These are phyloP conservation scores for Candida coleopterorum DNA, from an alignment of 805 yeast genomes.

Conservation along the genomic window DNA sequence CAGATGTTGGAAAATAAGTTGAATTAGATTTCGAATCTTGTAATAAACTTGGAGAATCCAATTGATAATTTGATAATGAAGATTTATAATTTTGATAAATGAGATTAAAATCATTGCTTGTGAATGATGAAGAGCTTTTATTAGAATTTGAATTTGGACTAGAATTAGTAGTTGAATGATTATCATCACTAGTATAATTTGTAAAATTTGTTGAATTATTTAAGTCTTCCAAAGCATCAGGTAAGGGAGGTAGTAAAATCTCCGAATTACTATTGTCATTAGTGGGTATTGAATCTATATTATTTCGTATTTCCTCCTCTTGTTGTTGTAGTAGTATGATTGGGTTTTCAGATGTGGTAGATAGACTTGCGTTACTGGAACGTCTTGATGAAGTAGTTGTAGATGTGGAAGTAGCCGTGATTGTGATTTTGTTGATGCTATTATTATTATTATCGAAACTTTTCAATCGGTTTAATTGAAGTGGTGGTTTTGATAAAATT, in stretches of 20 bases:
- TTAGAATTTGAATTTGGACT: neutral
- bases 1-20: conserved; percentile 12
- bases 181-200: conserved; percentile 2
- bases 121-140: neutral
- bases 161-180: conserved; percentile 2
- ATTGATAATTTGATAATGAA: conserved; percentile 13
- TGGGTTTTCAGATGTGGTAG: neutral
- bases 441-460: neutral
- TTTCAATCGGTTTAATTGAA: neutral
- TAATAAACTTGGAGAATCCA: conserved; percentile 15
- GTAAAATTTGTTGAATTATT: conserved; percentile 2
- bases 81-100: conserved; percentile 3
- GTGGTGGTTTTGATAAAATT: neutral
- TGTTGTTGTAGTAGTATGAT: neutral
- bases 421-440: neutral
- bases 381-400: neutral
- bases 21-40: conserved; percentile 1
- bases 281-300: neutral
- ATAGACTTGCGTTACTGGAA: neutral
- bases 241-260: conserved; percentile 26
- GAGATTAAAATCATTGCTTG: conserved; percentile 4
- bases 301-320: neutral
- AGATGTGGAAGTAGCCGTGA: too few relatives aligned
- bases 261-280: conserved; percentile 10
- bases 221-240: conserved; percentile 16